Evolutionary conservation across 2,329 filamentous ascomycete species (phyloP), one percentile per base, ranked within the genome.

Genomic region (Curvularia eragrostidis): DNA sequence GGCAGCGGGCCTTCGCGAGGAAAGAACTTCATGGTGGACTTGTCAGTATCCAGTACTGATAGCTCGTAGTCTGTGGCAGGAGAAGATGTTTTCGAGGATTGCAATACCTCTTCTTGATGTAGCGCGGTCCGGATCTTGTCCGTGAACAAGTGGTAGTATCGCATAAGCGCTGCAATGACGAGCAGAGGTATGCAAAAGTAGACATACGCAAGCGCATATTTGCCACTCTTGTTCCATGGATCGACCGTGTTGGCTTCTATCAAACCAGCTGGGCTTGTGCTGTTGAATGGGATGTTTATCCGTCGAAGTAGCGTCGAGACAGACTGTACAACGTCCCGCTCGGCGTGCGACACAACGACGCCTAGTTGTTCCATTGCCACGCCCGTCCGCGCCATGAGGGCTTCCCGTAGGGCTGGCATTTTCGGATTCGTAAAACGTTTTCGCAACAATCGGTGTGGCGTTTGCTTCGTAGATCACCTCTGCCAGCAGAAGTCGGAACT

Each of bases 111-210:
- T 72, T 95, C 89, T 79, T 96, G 94, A 80, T 95, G 91, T 59
- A 95, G 86, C 62, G 92, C 93, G 66, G 93, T 91, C 65, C 93
- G 87, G 65, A 96, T 91, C 80, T 95, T 96, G 81, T 97, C 93
- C 68, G 93, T 92, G 89, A 92, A 97, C 66, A 90, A 88, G 77
- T 97, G 90, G 83, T 93, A 97, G 72, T 91, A 83, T 65, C 92
- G 87, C 72, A 94, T 82, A 10, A 89, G 70, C 10, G 90, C 79
- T 4, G 93, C 87, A 52, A 86, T 69, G 26, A 85, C 83, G 63
- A 93, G 83, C 58, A 97, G 76, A 49, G 88, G 86, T 48, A 96
- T 76, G 51, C 90, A 88, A 70, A 97, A 96, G 77, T 96, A 97
- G 13, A 94, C 91, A 87, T 92, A 97, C 56, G 89, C 91, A 50